These are phyloP conservation scores for Trichoderma koningii DNA, from an alignment of 2,329 filamentous ascomycete genomes.

Conservation along the genomic window DNA sequence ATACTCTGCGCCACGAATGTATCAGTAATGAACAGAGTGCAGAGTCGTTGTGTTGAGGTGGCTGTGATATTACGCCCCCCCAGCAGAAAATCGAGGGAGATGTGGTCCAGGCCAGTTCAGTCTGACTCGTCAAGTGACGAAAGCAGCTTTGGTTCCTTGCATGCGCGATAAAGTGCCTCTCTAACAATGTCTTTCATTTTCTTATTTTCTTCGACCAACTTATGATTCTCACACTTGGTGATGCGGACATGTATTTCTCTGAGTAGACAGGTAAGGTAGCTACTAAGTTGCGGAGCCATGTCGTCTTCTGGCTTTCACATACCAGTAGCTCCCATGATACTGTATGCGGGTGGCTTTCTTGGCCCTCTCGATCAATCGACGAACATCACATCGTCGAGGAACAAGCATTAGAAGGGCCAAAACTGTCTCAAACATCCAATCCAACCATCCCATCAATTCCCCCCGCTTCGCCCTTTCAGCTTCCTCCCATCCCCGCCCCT, in stretches of 20 bases:
- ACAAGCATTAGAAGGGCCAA: not conserved
- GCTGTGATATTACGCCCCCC: not conserved
- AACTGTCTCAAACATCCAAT: not conserved
- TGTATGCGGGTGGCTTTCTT: no score
- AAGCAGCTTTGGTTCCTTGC: slow-evolving; percentile 14
- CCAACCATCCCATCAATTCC: not conserved
- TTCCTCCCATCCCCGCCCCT: not conserved
- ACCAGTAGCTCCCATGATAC: no score
- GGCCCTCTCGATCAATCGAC: not conserved
- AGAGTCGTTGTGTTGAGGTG: not conserved
- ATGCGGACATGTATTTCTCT: no score
- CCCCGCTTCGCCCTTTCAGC: not conserved
- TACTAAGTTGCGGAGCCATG: no score
- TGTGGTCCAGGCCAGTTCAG: not conserved
- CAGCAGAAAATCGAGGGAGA: slow-evolving; percentile 4
- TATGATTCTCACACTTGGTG: not conserved
- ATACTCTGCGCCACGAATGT: no score
- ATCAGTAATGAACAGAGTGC: no score
- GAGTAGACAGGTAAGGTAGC: no score
- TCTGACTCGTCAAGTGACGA: not conserved
- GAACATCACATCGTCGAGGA: not conserved
- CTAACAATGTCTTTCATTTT: not conserved
- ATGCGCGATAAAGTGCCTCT: not conserved
- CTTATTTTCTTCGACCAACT: not conserved
- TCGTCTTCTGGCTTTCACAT: no score